These are phyloP conservation scores for Cordyceps pruinosa DNA, from an alignment of 2,329 filamentous ascomycete species.

Conservation along the genomic window DNA sequence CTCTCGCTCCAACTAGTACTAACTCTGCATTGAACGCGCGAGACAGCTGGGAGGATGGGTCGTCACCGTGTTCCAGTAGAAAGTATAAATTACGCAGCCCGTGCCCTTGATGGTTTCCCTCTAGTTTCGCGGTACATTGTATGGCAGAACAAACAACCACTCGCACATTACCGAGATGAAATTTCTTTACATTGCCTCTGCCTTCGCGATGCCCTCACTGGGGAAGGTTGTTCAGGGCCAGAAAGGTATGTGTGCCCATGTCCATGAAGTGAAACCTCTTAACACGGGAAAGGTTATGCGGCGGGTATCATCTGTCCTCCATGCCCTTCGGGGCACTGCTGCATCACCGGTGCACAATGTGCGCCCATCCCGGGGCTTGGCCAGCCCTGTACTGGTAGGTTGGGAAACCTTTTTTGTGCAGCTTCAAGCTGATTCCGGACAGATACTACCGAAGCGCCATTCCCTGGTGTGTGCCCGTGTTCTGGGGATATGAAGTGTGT, in stretches of 20 bases:
- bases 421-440: background rate
- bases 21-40: background rate
- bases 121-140: no score
- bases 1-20: background rate
- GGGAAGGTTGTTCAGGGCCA: background rate
- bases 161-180: background rate
- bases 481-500: background rate
- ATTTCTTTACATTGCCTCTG: background rate
- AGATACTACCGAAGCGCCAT: background rate
- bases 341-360: background rate
- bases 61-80: background rate
- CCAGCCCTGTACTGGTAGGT: background rate
- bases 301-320: background rate
- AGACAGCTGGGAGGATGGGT: background rate
- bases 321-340: background rate
- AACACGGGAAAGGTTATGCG: background rate
- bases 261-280: background rate
- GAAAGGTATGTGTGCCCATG: background rate
- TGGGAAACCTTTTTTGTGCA: background rate
- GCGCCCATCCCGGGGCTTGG: background rate
- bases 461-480: conserved; percentile 1
- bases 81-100: background rate
- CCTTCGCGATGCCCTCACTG: background rate
- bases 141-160: background rate
- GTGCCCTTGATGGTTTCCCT: background rate